phyloP scores from a whole-genome alignment of 306 rosid genomes.

The Biancaea sappan region DNA sequence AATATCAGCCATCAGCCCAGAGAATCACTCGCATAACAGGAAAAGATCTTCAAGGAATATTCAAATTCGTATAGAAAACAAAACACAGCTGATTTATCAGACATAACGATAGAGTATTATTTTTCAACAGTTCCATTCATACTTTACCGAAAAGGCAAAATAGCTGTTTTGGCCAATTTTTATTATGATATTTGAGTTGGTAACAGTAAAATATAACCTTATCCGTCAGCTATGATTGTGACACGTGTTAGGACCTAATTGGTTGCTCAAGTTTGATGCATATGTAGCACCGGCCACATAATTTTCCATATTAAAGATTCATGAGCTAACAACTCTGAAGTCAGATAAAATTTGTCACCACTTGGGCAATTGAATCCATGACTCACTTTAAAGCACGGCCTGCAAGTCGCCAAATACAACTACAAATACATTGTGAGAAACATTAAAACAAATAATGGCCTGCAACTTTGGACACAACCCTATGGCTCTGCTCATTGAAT shows the following conservation, averaged over 20 bases:
- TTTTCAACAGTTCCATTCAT: background rate
- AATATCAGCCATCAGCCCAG: no score
- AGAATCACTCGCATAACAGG: no score
- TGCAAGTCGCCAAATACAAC: background rate
- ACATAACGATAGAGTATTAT: background rate
- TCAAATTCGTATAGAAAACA: background rate
- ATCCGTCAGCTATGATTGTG: background rate
- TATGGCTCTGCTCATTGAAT: background rate
- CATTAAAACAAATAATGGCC: background rate
- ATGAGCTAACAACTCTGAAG: no score
- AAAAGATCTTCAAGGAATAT: no score
- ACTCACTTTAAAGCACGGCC: background rate
- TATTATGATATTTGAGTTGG: background rate
- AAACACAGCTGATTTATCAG: background rate
- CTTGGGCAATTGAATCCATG: background rate
- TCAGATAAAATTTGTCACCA: no score
- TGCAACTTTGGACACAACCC: background rate
- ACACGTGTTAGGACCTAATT: no score
- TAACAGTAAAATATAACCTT: background rate
- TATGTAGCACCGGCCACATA: no score
- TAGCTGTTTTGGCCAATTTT: no score
- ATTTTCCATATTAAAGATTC: no score
- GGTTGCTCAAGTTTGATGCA: background rate
- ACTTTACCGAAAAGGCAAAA: background rate
- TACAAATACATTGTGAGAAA: no score